Percentiles rank a stretch among this genome's conserved stretches.
Conservation (phyloP, 2,329 filamentous ascomycete species). For the Didymella glomerata region DNA sequence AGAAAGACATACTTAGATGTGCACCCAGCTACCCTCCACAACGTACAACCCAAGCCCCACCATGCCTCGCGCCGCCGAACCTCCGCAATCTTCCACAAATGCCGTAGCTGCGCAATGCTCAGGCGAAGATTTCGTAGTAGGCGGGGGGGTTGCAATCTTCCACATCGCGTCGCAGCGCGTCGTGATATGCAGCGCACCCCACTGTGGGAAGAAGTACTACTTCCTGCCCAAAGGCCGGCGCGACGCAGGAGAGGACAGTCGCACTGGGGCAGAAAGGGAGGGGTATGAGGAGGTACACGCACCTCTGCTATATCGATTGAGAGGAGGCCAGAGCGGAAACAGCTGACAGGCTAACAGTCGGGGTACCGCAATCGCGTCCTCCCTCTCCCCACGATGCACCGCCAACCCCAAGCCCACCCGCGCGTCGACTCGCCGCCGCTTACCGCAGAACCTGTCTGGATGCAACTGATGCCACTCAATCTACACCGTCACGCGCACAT, state of each 20-base stretch:
- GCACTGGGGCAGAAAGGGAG: conserved; percentile 56
- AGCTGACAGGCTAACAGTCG: conserved; percentile 37
- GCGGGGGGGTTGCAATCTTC: conserved; percentile 60
- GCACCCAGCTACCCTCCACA: neutral
- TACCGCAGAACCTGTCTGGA: conserved; percentile 58
- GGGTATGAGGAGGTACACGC: conserved; percentile 59
- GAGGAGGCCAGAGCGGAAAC: no score
- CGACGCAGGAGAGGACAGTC: conserved; percentile 57
- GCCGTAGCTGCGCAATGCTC: conserved; percentile 40
- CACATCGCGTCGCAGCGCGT: conserved; percentile 57
- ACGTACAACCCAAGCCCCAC: neutral
- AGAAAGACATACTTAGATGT: neutral
- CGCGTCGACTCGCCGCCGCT: conserved; percentile 31
- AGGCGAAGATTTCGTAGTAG: conserved; percentile 41
- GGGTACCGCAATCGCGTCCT: conserved; percentile 61
- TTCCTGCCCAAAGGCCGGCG: conserved; percentile 61
- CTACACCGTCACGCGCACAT: conserved; percentile 7
- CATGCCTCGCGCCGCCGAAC: conserved; percentile 19
- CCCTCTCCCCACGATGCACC: conserved; percentile 55
- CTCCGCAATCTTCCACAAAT: conserved; percentile 20
- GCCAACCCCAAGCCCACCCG: conserved; percentile 54
- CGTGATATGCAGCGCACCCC: conserved; percentile 58
- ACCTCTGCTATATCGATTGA: no score
- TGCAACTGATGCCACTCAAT: conserved; percentile 52
- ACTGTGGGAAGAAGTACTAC: conserved; percentile 48